Percentiles rank a stretch among this genome's conserved stretches.
These are phyloP conservation scores for Aureobasidium uvarum DNA, from an alignment of 2,329 filamentous ascomycete genomes.

Conservation along the genomic window DNA sequence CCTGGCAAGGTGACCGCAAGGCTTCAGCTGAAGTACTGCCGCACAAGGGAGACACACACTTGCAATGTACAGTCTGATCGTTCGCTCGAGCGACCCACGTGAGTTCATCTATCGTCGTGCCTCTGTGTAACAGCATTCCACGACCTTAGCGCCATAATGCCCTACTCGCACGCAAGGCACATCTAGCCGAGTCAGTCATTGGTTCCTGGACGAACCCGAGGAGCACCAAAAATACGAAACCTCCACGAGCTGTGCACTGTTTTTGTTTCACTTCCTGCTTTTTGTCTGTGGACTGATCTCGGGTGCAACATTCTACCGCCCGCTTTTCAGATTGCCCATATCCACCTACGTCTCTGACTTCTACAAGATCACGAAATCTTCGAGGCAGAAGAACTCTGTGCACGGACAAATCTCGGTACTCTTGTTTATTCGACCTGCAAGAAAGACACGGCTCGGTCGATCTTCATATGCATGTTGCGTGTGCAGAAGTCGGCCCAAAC, in stretches of 20 bases:
- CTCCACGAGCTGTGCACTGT: constrained; percentile 20
- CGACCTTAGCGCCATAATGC: constrained; percentile 3
- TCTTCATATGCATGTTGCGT: constrained; percentile 19
- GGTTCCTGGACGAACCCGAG: constrained; percentile 11
- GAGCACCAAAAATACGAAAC: constrained; percentile 17
- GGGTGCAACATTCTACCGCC: constrained; percentile 20
- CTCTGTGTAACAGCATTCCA: constrained; percentile 11
- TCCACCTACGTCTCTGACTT: not conserved
- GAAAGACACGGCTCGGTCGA: constrained; percentile 25
- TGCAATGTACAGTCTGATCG: not conserved
- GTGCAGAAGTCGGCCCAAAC: constrained; percentile 15
- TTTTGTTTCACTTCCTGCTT: constrained; percentile 24
- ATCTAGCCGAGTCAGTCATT: constrained; percentile 6
- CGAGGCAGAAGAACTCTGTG: constrained; percentile 3
- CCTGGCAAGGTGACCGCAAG: not conserved
- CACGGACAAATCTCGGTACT: constrained; percentile 24
- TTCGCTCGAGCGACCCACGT: constrained; percentile 21
- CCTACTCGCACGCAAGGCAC: constrained; percentile 22
- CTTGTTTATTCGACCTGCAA: constrained; percentile 20
- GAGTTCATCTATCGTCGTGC: constrained; percentile 4
- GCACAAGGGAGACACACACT: not conserved
- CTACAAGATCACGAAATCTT: not conserved
- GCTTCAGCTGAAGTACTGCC: not conserved
- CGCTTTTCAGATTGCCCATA: constrained; percentile 18
- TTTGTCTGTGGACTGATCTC: constrained; percentile 14